Base-by-base conservation (phyloP, 2,329 filamentous ascomycete genomes). In the Diaporthe sp. region DNA sequence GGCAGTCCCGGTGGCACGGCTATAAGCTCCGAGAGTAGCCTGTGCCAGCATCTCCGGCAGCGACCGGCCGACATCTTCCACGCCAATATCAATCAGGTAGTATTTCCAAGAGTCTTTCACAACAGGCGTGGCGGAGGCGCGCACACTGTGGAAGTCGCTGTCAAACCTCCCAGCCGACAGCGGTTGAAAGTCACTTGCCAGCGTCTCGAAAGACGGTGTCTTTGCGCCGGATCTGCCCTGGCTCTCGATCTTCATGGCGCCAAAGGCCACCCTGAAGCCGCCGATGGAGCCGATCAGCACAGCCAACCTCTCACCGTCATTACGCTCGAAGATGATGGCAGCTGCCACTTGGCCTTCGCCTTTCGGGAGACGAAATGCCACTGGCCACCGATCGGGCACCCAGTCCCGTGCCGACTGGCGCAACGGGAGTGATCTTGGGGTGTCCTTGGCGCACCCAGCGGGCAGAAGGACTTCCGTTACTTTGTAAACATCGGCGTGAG, bases 71-170 rank as follows among this genome's bases (percentile, higher is more conserved):
- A 75, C 39, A 34, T 75, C 69, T 53, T 77, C 62, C 39, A 78
- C 72, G 53, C 58, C 72, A 25, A 78, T 61, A 34, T 76, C 76
- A 17, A 78, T 59, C 70, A 76, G 58, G n/a, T 76, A 76, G 37
- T 77, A 77, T 28, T 77, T 78, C n/a, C 34, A 55, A 6, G 59
- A 71, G 10, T 61, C 59, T 5, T 62, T 37, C 19, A 74, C 46
- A 2, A 77, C 53, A 6, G 76, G 62, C 15, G 37, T 69, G 22
- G 71, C 69, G 12, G 72, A 74, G 28, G 75, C 72, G 19, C 72
- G 55, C 6, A 78, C 73, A 13, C 76, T 76, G 53, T 76, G 77
- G 53, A 77, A 77, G 3, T 74, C 78, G 3, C 77, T 67, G 7
- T 79, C 70, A 34, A 77, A 72, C 2, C 76, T 72, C 19, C 57